Evolutionary conservation across 1,284 basidiomycete genomes (phyloP), one percentile per base, ranked within the genome.

Genomic region (Ceratobasidium sp.): DNA sequence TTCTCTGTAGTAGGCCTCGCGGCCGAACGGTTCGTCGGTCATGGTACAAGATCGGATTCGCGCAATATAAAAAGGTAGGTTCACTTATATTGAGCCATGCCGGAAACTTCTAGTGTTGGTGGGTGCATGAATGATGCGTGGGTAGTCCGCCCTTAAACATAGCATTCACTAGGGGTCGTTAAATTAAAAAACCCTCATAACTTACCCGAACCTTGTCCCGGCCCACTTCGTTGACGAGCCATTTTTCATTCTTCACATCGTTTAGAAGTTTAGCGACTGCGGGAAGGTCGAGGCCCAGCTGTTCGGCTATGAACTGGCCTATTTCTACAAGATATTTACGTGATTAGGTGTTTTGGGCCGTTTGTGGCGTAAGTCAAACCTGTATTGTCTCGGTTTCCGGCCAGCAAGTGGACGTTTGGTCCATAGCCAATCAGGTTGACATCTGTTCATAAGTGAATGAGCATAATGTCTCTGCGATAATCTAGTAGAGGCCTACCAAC

Each of bases 351-450:
- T 22, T 54, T 54, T 19, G 22, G 22, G 22, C 52, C 6, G 19
- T 25, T 6, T 3, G 22, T 22, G 29, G 22, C 3, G 22, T 25
- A 22, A 25, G 11, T 7, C 22, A 22, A 17, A 66, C 57, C 66
- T 19, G 75, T 76, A 34, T 71, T 77, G 49, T 79, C 78, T 29
- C 77, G 75, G 46, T 78, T 78, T 13, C 78, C 78, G 4, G 19
- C 25, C 7, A 78, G 32, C 25, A 64, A 43, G 40, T 77, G 75
- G 44, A 44, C n/a, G 15, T 74, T 77, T 7, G 25, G 71, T 17
- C 77, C 78, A 46, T 79, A 78, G n/a, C 70, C 78, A 61, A 78
- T 78, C 52, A 79, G 54, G 68, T 76, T 79, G 54, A 79, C 77
- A 49, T 70, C 59, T 76, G 34, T 43, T n/a, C 15, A 4, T 32